phyloP scores from a whole-genome alignment of 345 rosid species.

The Fremontodendron californicum region DNA sequence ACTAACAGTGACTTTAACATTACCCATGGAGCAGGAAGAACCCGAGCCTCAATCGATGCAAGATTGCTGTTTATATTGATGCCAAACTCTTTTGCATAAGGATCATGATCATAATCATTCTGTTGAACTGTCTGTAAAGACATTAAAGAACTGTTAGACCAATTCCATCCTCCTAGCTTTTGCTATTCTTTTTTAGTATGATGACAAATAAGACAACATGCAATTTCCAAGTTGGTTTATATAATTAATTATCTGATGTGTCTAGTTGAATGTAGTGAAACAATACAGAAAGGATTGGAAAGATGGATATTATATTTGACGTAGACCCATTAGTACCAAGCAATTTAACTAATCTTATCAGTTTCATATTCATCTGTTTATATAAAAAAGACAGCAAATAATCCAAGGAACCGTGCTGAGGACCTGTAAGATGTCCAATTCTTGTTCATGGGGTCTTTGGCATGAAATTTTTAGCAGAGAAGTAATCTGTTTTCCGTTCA shows the following conservation, averaged over 20 bases:
- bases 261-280: not conserved
- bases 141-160: not conserved
- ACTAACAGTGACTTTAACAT: not conserved
- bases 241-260: not conserved
- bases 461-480: conserved; percentile 37
- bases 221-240: not conserved
- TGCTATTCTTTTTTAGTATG: not conserved
- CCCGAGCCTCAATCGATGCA: conserved; percentile 36
- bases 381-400: not conserved
- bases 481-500: conserved; percentile 41
- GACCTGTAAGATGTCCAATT: conserved; percentile 36
- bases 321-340: not conserved
- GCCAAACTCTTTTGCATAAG: conserved; percentile 37
- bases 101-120: conserved; percentile 30
- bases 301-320: not conserved
- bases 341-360: not conserved
- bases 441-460: conserved; percentile 36
- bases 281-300: not conserved
- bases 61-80: conserved; percentile 32
- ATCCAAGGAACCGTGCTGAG: not conserved
- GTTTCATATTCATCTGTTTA: not conserved
- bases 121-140: conserved; percentile 28
- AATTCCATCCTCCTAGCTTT: not conserved
- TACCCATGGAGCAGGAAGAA: conserved; percentile 49
- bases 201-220: not conserved